A percentile compares a stretch with the other conserved stretches of the same genome.
These are phyloP conservation scores for Lepiota subincarnata DNA, from an alignment of 768 basidiomycete genomes.

Conservation along the genomic window DNA sequence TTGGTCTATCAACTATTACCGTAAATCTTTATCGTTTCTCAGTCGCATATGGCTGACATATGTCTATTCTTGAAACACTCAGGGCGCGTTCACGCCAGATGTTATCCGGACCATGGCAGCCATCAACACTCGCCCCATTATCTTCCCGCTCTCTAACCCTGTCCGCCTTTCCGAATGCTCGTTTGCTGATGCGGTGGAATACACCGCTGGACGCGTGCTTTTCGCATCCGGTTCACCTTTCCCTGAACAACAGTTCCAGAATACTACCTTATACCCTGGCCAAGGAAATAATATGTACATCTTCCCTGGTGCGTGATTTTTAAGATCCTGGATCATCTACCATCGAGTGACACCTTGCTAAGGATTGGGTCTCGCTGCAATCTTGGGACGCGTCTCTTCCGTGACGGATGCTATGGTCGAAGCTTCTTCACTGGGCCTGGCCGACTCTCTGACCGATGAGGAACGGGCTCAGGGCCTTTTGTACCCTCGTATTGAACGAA, in stretches of 20 bases:
- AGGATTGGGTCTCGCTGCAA: conserved; percentile 77
- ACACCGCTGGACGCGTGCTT: conserved; percentile 71
- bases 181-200: conserved; percentile 67
- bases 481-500: conserved; percentile 81
- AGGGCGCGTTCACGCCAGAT: conserved; percentile 71
- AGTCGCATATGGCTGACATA: neutral
- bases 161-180: conserved; percentile 77
- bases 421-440: conserved; percentile 77
- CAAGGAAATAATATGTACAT: conserved; percentile 97
- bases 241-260: conserved; percentile 53
- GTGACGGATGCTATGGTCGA: conserved; percentile 91
- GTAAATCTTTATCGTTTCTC: conserved; percentile 26
- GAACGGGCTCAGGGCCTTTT: conserved; percentile 66
- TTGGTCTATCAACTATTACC: conserved; percentile 85
- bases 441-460: conserved; percentile 64
- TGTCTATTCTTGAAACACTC: neutral
- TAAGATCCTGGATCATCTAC: neutral
- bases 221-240: conserved; percentile 92
- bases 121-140: conserved; percentile 79
- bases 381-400: conserved; percentile 59
- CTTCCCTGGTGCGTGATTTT: conserved; percentile 50
- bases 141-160: conserved; percentile 93
- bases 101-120: conserved; percentile 75
- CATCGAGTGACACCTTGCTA: conserved; percentile 24
- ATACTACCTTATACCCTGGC: conserved; percentile 62